Base-by-base conservation (phyloP, 2,329 filamentous ascomycete genomes). In the Pseudogymnoascus sp. region DNA sequence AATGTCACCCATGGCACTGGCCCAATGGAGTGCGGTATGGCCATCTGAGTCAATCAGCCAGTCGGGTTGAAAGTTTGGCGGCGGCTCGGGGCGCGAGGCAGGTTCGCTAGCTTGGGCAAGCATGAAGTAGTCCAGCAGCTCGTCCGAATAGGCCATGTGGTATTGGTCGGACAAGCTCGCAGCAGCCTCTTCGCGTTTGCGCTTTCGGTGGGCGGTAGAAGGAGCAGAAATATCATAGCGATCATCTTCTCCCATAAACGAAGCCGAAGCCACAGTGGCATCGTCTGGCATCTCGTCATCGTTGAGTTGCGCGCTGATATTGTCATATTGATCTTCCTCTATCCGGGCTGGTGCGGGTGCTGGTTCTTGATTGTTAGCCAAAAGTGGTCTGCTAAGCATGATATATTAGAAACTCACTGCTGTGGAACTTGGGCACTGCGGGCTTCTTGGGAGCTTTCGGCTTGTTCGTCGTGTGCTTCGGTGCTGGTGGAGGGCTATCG, bases 21-120 rank as follows among this genome's bases (percentile, higher is more conserved):
- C 95, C 95, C 95, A 99, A 73, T 99, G 95, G 68, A 99, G 83
- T 5, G 93, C 93, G 2, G 92, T 96, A 72, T 97, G 93, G 8
- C 88, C 88, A 70, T 96, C 92, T 47, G 92, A 89, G 73, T 99
- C 95, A 66, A 99, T 97, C n/a, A 88, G 82, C 74, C 91, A 90
- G 75, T 99, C 89, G 5, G 96, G 87, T 72, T 96, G 88, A 70
- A 96, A 96, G 73, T 91, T 89, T 35, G 86, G 80, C 0, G 95
- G 95, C 2, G 93, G 93, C 65, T 91, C 86, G 1, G 92, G 93
- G 62, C 80, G 86, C 78, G 85, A 71, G 64, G 87, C 86, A 19
- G 86, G 84, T 64, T 89, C 87, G 74, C 93, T 88, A 66, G 90
- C 89, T 68, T 91, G 88, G 61, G 90, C 86, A 50, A 93, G 86